These are phyloP conservation scores for Tricholoma flavovirens DNA, from an alignment of 768 basidiomycete genomes.

Conservation along the genomic window DNA sequence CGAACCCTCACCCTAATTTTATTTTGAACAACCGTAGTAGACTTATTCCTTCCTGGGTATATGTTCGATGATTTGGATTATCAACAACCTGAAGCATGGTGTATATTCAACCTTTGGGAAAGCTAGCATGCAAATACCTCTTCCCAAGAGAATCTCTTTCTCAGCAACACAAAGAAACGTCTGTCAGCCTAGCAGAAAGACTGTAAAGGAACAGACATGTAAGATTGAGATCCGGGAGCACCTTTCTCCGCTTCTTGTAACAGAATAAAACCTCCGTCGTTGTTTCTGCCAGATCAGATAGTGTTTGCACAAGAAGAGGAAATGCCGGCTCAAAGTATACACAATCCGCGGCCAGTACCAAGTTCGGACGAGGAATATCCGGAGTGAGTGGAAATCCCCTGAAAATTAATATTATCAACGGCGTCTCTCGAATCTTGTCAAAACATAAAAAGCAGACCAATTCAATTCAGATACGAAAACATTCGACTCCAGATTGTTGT, in stretches of 20 bases:
- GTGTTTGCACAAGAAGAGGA: conserved; percentile 76
- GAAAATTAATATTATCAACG: conserved; percentile 9
- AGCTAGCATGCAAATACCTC: conserved; percentile 36
- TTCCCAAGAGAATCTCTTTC: conserved; percentile 70
- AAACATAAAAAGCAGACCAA: conserved; percentile 48
- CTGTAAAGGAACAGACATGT: background rate
- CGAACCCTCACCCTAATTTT: background rate
- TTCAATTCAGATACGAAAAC: conserved; percentile 69
- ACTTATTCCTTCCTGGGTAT: conserved; percentile 62
- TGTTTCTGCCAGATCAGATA: conserved; percentile 54
- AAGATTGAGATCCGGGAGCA: background rate
- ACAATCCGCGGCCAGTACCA: conserved; percentile 89
- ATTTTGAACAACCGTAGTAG: conserved; percentile 46
- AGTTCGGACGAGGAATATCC: conserved; percentile 44
- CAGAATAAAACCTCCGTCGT: conserved; percentile 78
- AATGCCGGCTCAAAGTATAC: conserved; percentile 96
- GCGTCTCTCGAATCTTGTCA: conserved; percentile 3
- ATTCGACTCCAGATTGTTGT: conserved; percentile 53
- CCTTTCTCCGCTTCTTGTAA: conserved; percentile 62
- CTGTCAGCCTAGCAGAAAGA: conserved; percentile 69
- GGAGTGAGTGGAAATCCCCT: conserved; percentile 64
- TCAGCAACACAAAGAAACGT: conserved; percentile 76
- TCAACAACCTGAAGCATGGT: conserved; percentile 47
- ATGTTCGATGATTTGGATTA: conserved; percentile 52
- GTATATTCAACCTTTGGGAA: background rate